Conservation (phyloP, 176 grass and related monocot genomes). For the Oryza coarctata region DNA sequence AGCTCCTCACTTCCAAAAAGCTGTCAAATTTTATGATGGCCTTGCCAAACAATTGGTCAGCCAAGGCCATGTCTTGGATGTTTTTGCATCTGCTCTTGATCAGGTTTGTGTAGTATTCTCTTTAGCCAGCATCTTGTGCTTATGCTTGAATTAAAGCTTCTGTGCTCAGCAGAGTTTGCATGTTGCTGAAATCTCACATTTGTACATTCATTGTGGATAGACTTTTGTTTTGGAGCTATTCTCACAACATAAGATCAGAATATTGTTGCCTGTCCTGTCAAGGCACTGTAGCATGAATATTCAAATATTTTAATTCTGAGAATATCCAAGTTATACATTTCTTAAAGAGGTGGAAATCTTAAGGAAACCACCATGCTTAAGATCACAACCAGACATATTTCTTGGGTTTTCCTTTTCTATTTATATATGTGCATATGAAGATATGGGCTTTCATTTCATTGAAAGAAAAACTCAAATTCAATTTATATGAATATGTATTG, state of each 20-base stretch:
- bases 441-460: not conserved
- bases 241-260: not conserved
- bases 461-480: not conserved
- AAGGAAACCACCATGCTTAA: not conserved
- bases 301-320: slow-evolving; percentile 4
- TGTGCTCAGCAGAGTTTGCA: slow-evolving; percentile 11
- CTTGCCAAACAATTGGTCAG: slow-evolving; percentile 89
- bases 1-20: slow-evolving; percentile 91
- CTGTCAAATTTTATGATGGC: slow-evolving; percentile 87
- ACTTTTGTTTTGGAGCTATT: not conserved
- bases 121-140: not conserved
- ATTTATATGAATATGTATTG: not conserved
- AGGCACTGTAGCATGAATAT: not conserved
- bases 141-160: not conserved
- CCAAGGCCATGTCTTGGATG: slow-evolving; percentile 91
- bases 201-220: not conserved
- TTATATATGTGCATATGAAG: not conserved
- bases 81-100: slow-evolving; percentile 97
- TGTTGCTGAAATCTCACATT: not conserved
- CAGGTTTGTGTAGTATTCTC: slow-evolving; percentile 63
- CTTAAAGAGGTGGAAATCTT: not conserved
- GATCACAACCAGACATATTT: not conserved
- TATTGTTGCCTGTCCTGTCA: not conserved
- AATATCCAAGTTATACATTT: not conserved
- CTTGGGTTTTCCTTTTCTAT: not conserved